Conservation (phyloP, 148 eudicot genomes). For the Rhododendron kiyosumense region DNA sequence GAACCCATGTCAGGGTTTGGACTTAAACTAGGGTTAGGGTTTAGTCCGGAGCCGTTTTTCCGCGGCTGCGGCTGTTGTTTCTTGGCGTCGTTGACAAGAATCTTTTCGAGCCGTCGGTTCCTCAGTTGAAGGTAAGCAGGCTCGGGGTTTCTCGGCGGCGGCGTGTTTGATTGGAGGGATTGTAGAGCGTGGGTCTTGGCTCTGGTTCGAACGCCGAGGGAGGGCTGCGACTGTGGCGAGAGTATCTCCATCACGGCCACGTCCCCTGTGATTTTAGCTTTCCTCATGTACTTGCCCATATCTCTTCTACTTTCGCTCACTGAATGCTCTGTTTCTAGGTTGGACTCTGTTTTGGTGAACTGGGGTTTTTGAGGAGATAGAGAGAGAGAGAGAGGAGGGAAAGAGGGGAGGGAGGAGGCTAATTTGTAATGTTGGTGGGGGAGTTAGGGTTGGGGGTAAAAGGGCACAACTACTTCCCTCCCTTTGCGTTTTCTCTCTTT, state of each 20-base stretch:
- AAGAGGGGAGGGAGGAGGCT: not conserved
- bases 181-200: conserved; percentile 78
- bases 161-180: conserved; percentile 17
- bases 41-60: not conserved
- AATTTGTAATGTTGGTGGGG: not conserved
- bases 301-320: not conserved
- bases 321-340: not conserved
- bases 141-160: conserved; percentile 25
- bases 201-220: conserved; percentile 71
- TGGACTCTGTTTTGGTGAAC: not conserved
- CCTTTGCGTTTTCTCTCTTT: not conserved
- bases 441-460: conserved; percentile 5
- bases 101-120: conserved; percentile 57
- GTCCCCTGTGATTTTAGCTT: conserved; percentile 51
- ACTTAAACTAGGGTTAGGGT: conserved; percentile 18
- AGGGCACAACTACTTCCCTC: not conserved
- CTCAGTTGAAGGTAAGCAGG: conserved; percentile 72
- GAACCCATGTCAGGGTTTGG: conserved; percentile 11
- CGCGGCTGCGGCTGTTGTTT: conserved; percentile 1
- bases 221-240: conserved; percentile 25
- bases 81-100: conserved; percentile 18
- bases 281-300: conserved; percentile 72
- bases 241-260: conserved; percentile 55
- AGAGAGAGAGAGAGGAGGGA: conserved; percentile 13
- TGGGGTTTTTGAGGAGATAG: no score